Conservation (phyloP, 768 basidiomycete genomes). For the Russula sp. region DNA sequence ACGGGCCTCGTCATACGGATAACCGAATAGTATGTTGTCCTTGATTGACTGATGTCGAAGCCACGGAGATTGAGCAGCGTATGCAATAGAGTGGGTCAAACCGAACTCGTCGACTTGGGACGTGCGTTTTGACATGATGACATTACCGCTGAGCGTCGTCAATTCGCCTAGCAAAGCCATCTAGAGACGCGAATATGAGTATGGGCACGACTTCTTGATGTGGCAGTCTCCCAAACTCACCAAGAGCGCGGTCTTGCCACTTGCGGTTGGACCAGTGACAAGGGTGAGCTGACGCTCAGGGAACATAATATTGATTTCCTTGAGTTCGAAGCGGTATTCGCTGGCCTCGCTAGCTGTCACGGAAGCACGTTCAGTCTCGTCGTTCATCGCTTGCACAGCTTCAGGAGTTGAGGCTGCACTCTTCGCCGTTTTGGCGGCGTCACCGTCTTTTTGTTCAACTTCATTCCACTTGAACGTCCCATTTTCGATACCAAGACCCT, state of each 20-base stretch:
- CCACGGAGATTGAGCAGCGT: conserved; percentile 45
- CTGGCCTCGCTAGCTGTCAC: conserved; percentile 15
- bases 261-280: conserved; percentile 72
- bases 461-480: conserved; percentile 55
- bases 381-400: conserved; percentile 20
- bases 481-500: conserved; percentile 41
- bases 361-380: conserved; percentile 23
- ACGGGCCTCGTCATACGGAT: conserved; percentile 52
- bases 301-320: conserved; percentile 60
- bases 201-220: background rate
- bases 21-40: conserved; percentile 57
- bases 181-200: conserved; percentile 26
- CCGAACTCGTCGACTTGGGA: conserved; percentile 54
- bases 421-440: conserved; percentile 20
- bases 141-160: conserved; percentile 46
- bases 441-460: conserved; percentile 31
- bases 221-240: conserved; percentile 31
- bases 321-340: conserved; percentile 57
- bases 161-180: conserved; percentile 70
- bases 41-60: conserved; percentile 42
- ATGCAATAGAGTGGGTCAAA: conserved; percentile 42
- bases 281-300: conserved; percentile 65
- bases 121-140: conserved; percentile 61
- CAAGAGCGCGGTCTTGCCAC: conserved; percentile 75
- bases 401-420: background rate